Conservation (phyloP, 139 green algal species). For the Tetraselmis striata region DNA sequence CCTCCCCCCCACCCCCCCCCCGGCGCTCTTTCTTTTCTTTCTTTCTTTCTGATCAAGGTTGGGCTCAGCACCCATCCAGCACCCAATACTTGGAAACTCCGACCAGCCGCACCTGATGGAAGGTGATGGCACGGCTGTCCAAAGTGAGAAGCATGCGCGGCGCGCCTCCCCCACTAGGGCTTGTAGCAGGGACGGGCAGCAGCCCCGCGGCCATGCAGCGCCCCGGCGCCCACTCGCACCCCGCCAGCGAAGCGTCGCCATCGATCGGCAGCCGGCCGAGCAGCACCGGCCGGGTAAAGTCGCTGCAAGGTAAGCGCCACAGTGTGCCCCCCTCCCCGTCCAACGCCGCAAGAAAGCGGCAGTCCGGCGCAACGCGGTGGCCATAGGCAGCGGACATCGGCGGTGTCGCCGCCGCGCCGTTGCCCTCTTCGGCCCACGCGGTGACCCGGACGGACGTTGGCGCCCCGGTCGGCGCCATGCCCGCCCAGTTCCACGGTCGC, state of each 20-base stretch:
- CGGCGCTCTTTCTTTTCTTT: too few relatives aligned
- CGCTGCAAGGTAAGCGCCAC: background rate
- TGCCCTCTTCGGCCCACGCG: background rate
- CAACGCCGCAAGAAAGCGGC: background rate
- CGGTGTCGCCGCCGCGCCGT: background rate
- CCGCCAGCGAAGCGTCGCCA: background rate
- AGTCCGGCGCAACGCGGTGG: background rate
- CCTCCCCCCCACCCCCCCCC: too few relatives aligned
- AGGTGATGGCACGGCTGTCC: background rate
- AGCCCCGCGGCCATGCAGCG: too few relatives aligned
- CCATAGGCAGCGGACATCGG: background rate
- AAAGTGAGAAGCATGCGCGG: background rate
- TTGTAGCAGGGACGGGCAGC: background rate
- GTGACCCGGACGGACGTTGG: background rate
- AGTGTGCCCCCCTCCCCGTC: background rate
- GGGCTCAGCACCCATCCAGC: background rate
- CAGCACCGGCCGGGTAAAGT: background rate
- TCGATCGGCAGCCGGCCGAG: background rate
- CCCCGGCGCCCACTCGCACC: background rate
- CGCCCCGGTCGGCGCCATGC: background rate
- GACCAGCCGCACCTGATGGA: background rate
- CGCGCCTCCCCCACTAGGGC: too few relatives aligned
- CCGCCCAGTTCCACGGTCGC: too few relatives aligned
- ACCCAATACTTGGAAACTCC: background rate
- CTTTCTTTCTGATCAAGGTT: too few relatives aligned